A percentile compares a stretch with the other conserved stretches of the same genome.
Evolutionary conservation across 208 protist species (phyloP).

Genomic region (Wallacemonas sp.): DNA sequence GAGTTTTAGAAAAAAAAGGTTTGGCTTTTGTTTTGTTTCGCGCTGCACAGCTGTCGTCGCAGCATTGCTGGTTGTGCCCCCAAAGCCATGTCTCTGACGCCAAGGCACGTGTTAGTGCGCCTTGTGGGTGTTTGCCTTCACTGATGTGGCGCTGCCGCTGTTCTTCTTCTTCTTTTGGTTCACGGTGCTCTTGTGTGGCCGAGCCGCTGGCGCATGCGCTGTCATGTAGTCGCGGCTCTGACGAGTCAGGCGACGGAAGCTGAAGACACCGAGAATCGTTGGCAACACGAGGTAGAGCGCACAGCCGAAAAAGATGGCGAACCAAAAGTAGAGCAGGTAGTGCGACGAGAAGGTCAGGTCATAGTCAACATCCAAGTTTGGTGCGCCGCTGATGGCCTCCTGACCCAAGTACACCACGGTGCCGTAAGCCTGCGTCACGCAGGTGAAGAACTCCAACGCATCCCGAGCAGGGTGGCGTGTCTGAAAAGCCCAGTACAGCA

Average conservation of each 20-base stretch:
- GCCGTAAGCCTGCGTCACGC: conserved; percentile 67
- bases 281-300: conserved; percentile 59
- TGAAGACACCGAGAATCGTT: conserved; percentile 43
- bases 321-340: conserved; percentile 72
- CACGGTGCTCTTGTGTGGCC: not conserved
- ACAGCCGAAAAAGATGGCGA: conserved; percentile 61
- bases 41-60: no score
- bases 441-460: conserved; percentile 72
- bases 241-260: conserved; percentile 44
- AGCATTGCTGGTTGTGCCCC: no score
- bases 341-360: conserved; percentile 45
- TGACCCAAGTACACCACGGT: conserved; percentile 66
- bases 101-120: no score
- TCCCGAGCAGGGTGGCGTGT: conserved; percentile 51
- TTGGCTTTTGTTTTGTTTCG: no score
- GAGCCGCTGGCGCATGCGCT: not conserved
- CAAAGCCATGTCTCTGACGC: no score
- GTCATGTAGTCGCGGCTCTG: conserved; percentile 19
- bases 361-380: conserved; percentile 69
- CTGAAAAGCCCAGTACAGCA: conserved; percentile 64
- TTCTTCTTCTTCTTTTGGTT: not conserved
- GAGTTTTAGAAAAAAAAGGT: no score
- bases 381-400: conserved; percentile 57
- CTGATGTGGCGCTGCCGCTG: not conserved
- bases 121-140: not conserved